These are phyloP conservation scores for Xylaria curta DNA, from an alignment of 495 filamentous ascomycete genomes.

Conservation along the genomic window DNA sequence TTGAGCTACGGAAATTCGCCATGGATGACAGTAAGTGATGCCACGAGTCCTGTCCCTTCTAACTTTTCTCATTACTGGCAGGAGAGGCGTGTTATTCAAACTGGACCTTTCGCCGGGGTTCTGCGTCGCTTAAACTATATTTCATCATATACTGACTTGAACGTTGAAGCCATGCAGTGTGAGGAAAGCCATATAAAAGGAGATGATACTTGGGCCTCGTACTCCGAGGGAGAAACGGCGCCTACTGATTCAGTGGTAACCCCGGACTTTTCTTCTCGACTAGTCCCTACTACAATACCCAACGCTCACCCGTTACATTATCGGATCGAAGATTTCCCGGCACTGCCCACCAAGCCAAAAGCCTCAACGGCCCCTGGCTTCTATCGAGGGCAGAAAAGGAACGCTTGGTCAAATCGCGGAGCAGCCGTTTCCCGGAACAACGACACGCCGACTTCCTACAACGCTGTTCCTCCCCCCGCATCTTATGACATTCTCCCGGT, in stretches of 20 bases:
- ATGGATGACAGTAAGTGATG: conserved; percentile 27
- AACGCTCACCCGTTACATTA: conserved; percentile 20
- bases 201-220: conserved; percentile 19
- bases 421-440: neutral
- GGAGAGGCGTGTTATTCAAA: neutral
- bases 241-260: neutral
- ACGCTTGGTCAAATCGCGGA: conserved; percentile 5
- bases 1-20: conserved; percentile 2
- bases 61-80: neutral
- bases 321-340: conserved; percentile 20
- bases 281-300: neutral
- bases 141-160: neutral
- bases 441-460: neutral
- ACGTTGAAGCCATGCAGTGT: neutral
- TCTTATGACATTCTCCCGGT: conserved; percentile 15
- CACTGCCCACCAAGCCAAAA: neutral
- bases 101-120: neutral
- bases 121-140: neutral
- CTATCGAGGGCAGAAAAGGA: neutral
- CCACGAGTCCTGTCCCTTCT: neutral
- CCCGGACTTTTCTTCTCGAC: neutral
- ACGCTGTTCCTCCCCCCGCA: conserved; percentile 10
- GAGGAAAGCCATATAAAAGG: conserved; percentile 4
- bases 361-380: neutral
- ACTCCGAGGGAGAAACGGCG: neutral